These are phyloP conservation scores for Tolypocladium pustulatum DNA, from an alignment of 2,329 filamentous ascomycete genomes.

Conservation along the genomic window DNA sequence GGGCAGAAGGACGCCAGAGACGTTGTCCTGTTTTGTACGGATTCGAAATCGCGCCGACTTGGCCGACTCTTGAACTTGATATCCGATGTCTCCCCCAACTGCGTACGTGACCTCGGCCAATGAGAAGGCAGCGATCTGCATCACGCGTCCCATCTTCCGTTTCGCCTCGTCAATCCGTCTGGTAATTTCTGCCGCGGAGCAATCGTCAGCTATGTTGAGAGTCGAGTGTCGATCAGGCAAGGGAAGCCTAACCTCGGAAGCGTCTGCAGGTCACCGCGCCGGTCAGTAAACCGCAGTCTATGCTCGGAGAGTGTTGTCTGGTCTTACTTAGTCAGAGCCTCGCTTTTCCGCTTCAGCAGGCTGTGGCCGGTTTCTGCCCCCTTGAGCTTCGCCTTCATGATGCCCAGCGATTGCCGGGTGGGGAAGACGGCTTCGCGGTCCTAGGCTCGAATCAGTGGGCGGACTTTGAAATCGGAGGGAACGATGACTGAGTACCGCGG, in stretches of 20 bases:
- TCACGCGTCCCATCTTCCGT: slow-evolving; percentile 97
- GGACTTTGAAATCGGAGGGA: neutral
- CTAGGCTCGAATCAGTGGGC: slow-evolving; percentile 30
- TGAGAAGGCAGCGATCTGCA: slow-evolving; percentile 98
- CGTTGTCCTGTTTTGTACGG: slow-evolving; percentile 94
- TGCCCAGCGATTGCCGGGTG: slow-evolving; percentile 87
- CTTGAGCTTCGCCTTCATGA: slow-evolving; percentile 98
- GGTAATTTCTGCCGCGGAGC: slow-evolving; percentile 63
- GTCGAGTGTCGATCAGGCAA: neutral
- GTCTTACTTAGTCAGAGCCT: slow-evolving; percentile 84
- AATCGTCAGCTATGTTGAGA: slow-evolving; percentile 4
- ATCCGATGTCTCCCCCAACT: slow-evolving; percentile 88
- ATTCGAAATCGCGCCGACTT: slow-evolving; percentile 88
- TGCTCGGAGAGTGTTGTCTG: slow-evolving; percentile 13
- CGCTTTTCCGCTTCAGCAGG: slow-evolving; percentile 93
- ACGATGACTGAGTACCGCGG: slow-evolving; percentile 12
- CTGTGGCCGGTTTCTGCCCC: slow-evolving; percentile 86
- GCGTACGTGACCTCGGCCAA: slow-evolving; percentile 96
- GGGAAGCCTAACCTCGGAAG: slow-evolving; percentile 58
- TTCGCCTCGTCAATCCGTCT: slow-evolving; percentile 97
- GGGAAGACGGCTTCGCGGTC: slow-evolving; percentile 95
- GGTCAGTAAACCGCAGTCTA: slow-evolving; percentile 1
- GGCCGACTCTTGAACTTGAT: slow-evolving; percentile 94
- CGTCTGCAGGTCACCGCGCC: slow-evolving; percentile 44
- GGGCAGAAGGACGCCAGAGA: slow-evolving; percentile 89